Percentiles rank a stretch among this genome's conserved stretches.
phyloP scores from a whole-genome alignment of 805 yeast species.

The Millerago galiae region DNA sequence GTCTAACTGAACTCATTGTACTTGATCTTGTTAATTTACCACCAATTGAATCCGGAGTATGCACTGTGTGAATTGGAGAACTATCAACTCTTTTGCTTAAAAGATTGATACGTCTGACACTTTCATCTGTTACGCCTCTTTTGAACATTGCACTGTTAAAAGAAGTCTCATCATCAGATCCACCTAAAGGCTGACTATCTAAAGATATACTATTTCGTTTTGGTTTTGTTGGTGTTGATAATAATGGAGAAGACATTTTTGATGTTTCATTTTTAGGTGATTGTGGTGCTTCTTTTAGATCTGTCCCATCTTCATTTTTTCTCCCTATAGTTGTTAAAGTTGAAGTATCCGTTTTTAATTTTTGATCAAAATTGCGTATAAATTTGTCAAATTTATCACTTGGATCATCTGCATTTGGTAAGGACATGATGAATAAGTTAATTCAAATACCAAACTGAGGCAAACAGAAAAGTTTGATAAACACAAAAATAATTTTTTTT shows the following conservation, averaged over 20 bases:
- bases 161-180: background rate
- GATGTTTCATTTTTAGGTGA: constrained; percentile 4
- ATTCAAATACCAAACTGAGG: background rate
- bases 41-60: background rate
- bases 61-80: background rate
- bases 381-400: constrained; percentile 30
- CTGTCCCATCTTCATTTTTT: background rate
- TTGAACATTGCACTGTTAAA: background rate
- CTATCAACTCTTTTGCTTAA: constrained; percentile 2
- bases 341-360: constrained; percentile 30
- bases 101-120: constrained; percentile 1
- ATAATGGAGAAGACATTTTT: constrained; percentile 13
- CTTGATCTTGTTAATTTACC: constrained; percentile 15
- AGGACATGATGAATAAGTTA: background rate
- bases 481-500: too few relatives aligned
- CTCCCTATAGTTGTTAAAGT: constrained; percentile 21
- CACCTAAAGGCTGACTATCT: constrained; percentile 18
- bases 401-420: background rate
- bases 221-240: constrained; percentile 23
- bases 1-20: constrained; percentile 19
- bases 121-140: constrained; percentile 2
- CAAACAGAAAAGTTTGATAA: background rate
- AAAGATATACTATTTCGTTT: constrained; percentile 18
- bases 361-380: constrained; percentile 29
- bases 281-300: background rate